Base-by-base conservation (phyloP, 176 grass and related monocot species). In the Aegilops tauschii region DNA sequence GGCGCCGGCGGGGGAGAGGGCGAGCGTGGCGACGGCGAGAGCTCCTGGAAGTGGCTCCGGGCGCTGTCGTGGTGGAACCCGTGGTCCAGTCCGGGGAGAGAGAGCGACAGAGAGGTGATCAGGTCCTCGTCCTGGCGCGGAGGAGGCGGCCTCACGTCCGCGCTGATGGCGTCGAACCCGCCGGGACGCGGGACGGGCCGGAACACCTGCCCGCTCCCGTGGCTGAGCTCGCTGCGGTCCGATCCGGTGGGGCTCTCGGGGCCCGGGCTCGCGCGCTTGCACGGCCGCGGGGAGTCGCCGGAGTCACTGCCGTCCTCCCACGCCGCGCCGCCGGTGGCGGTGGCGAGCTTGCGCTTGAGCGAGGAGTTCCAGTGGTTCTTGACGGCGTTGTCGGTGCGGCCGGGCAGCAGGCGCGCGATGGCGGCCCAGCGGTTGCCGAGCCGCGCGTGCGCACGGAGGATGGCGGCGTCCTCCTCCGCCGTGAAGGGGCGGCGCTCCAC, bases 341-440 rank as follows among this genome's bases (percentile, higher is more conserved):
- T 13, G 58, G 29, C 32, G 65, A 90, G 74, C 90, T 92, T 92
- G 30, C 96, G 92, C 91, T 96, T 98, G 12, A 99, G 94, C 42
- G 94, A 94, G 3, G 97, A 97, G 83, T 99, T 99, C 97, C 97
- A 99, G 76, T 99, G 94, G 84, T 99, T 99, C 81, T 99, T 99
- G 1, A 99, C 93, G 18, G 94, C 94, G 92, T 99, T 99, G 89
- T 99, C 97, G 62, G 97, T 97, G 85, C 97, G 97, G 0, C 94
- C 97, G 6, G 94, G 92, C 10, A 99, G 85, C 0, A 97, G 87
- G 7, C 97, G 84, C 18, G 97, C 90, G 86, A 99, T 99, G 77
- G 97, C 90, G 14, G 97, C 94, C 97, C 97, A 99, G 5, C 95
- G 93, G 83, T 99, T 99, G 0, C 97, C 94, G 0, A 96, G 89